Evolutionary conservation across 345 rosid genomes (phyloP), one percentile per base, ranked within the genome.

Genomic region (Eucalyptus pauciflora): DNA sequence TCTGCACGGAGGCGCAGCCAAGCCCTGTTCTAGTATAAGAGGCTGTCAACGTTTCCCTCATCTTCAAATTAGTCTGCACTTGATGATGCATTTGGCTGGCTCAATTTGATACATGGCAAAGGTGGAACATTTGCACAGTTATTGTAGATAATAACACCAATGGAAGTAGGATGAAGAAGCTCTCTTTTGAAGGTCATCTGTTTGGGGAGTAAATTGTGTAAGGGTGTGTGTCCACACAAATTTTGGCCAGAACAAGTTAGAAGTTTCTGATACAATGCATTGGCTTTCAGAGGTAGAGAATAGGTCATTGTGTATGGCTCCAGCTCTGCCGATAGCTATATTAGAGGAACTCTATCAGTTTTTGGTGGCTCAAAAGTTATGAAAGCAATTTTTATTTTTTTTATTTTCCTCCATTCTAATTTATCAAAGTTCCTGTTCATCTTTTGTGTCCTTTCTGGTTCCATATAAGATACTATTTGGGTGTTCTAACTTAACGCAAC

Each of bases 101-200:
- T 89, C 88, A 91, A 92, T 91, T 88, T 87, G 86, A 87, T 50
- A 88, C 89, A 58, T 88, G 89, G 88, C 79, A 67, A 91, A 90
- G 86, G 43, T 80, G 56, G 91, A 93, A 91, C 90, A 89, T 89
- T 90, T 91, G 91, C 89, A 89, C 88, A 91, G 86, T 86, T 90
- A 58, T 85, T 93, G 95, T 93, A 92, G 89, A 93, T 93, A 91
- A 89, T 71, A 54, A 90, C 89, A 76, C 87, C 48, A 41, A 76
- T 41, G 85, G 48, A 76, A 76, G 48, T 76, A 76, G 85, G 85
- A 41, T 76, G 85, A 76, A 76, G 48, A 76, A 76, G 48, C 29
- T 76, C 48, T 76, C 29, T 41, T 71, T 33, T 1, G 85, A 41
- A n/a, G 48, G 85, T 71, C 85, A 41, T 76, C 85, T 41, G 48